Evolutionary conservation across 257 asterid species (phyloP).

Genomic region (Anisodus tanguticus): DNA sequence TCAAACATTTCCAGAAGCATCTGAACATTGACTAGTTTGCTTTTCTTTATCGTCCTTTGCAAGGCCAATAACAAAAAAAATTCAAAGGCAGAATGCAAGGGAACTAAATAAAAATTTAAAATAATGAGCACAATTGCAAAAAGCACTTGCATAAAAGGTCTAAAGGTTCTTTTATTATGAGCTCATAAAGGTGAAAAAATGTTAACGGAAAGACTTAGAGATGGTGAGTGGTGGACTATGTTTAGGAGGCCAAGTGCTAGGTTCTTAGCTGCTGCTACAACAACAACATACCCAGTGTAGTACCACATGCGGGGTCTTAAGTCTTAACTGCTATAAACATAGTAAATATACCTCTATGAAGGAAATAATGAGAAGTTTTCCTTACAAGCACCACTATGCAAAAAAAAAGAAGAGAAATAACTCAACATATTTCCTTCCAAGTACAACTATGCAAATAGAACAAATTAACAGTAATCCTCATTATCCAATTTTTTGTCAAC

Average conservation of each 20-base stretch:
- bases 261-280: not conserved
- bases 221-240: not conserved
- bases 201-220: not conserved
- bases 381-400: not conserved
- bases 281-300: too few species aligned
- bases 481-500: not conserved
- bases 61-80: slow-evolving; percentile 8
- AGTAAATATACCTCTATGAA: not conserved
- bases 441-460: not conserved
- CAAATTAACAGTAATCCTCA: not conserved
- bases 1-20: too few species aligned
- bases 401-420: slow-evolving; percentile 8
- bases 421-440: slow-evolving; percentile 1
- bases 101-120: not conserved
- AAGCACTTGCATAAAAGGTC: not conserved
- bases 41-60: not conserved
- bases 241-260: not conserved
- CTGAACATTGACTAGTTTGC: too few species aligned
- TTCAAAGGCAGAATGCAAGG: slow-evolving; percentile 19
- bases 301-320: too few species aligned
- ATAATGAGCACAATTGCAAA: not conserved
- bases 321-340: not conserved
- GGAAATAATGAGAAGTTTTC: not conserved
- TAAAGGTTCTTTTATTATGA: slow-evolving; percentile 16
- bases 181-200: not conserved